Conservation (phyloP, 1,284 basidiomycete genomes). For the Xanthoconium separans region DNA sequence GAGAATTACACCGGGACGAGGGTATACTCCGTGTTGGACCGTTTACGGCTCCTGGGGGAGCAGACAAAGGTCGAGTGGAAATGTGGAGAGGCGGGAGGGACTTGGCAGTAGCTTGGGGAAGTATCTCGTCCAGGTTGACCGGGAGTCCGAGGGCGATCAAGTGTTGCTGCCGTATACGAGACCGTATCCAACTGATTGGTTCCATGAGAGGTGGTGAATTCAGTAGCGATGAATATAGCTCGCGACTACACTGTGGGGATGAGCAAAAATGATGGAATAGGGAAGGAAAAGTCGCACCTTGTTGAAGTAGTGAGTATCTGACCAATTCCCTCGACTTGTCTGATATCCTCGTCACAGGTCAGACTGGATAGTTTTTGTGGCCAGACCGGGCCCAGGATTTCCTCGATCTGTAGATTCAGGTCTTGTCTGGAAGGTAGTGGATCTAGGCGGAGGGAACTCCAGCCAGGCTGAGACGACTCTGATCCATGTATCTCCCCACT, state of each 20-base stretch:
- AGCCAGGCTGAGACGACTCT: constrained; percentile 45
- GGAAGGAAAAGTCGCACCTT: constrained; percentile 52
- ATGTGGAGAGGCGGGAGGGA: constrained; percentile 79
- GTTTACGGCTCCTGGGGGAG: constrained; percentile 63
- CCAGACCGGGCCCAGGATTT: constrained; percentile 69
- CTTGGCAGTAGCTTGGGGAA: constrained; percentile 71
- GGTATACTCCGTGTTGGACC: constrained; percentile 37
- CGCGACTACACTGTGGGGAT: constrained; percentile 53
- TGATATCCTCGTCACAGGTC: constrained; percentile 70
- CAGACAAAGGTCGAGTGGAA: constrained; percentile 76
- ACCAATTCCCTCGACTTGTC: constrained; percentile 75
- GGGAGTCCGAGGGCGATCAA: constrained; percentile 88
- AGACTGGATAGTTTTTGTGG: constrained; percentile 47
- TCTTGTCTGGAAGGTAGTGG: constrained; percentile 59
- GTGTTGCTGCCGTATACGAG: constrained; percentile 84
- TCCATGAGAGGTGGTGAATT: constrained; percentile 65
- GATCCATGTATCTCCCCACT: constrained; percentile 37
- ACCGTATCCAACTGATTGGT: constrained; percentile 89
- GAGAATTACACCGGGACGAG: constrained; percentile 41
- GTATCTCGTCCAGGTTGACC: constrained; percentile 89
- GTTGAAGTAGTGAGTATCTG: constrained; percentile 74
- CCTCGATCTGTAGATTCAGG: constrained; percentile 61
- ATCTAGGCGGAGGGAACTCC: constrained; percentile 65
- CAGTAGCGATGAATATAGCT: constrained; percentile 68
- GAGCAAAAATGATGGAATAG: constrained; percentile 24